phyloP scores from a whole-genome alignment of 176 grass and related monocot species.

The Oryza glaberrima region DNA sequence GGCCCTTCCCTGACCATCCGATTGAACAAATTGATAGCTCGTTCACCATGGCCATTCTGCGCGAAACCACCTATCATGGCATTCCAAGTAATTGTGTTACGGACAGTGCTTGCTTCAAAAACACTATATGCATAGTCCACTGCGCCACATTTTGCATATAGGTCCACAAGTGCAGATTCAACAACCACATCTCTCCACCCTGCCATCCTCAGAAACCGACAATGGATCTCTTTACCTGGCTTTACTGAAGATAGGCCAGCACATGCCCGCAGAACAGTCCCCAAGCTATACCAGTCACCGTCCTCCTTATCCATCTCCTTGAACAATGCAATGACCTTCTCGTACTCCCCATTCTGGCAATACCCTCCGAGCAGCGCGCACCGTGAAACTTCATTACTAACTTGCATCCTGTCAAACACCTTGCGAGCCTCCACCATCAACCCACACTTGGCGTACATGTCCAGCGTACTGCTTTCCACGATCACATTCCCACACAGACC shows the following conservation, averaged over 20 bases:
- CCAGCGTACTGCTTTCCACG: slow-evolving; percentile 79
- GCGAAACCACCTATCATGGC: slow-evolving; percentile 86
- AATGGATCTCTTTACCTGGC: slow-evolving; percentile 78
- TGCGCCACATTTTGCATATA: slow-evolving; percentile 83
- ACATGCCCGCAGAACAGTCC: slow-evolving; percentile 76
- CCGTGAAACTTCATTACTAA: slow-evolving; percentile 76
- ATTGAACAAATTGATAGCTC: slow-evolving; percentile 59
- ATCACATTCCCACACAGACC: slow-evolving; percentile 75
- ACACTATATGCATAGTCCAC: slow-evolving; percentile 64
- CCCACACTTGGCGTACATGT: slow-evolving; percentile 85
- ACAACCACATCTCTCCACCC: slow-evolving; percentile 58
- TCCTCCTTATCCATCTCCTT: slow-evolving; percentile 56
- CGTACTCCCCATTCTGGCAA: slow-evolving; percentile 58
- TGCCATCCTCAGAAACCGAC: slow-evolving; percentile 61
- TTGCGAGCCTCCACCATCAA: slow-evolving; percentile 60
- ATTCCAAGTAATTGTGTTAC: slow-evolving; percentile 86
- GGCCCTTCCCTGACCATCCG: slow-evolving; percentile 60
- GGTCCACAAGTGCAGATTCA: slow-evolving; percentile 79
- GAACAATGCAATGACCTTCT: slow-evolving; percentile 60
- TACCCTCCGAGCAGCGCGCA: slow-evolving; percentile 74
- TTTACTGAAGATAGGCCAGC: slow-evolving; percentile 58
- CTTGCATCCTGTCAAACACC: slow-evolving; percentile 74
- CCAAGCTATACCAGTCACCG: slow-evolving; percentile 61
- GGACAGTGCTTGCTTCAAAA: slow-evolving; percentile 58
- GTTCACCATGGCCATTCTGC: slow-evolving; percentile 73